A percentile compares a stretch with the other conserved stretches of the same genome.
Conservation (phyloP, 2,329 filamentous ascomycete species). For the Fonsecaea multimorphosa region DNA sequence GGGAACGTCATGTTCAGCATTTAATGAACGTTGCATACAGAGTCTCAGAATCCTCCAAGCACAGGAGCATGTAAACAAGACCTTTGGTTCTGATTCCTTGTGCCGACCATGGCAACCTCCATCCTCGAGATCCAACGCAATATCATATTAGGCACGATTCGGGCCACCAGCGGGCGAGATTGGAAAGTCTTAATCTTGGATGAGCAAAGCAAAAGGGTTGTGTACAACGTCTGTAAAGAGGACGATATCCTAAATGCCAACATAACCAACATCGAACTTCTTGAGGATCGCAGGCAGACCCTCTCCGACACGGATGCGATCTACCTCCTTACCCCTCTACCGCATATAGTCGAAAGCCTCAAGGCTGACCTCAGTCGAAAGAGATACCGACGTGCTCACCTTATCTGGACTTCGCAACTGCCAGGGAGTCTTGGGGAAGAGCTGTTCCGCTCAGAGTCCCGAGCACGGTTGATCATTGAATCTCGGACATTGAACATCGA, state of each 20-base stretch:
- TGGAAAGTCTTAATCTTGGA: slow-evolving; percentile 98
- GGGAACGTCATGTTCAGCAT: background rate
- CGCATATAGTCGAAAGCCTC: slow-evolving; percentile 90
- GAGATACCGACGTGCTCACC: slow-evolving; percentile 77
- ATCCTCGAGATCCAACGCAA: slow-evolving; percentile 80
- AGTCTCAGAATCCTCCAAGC: background rate
- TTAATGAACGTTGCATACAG: background rate
- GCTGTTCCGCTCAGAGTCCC: slow-evolving; percentile 73
- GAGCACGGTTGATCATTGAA: slow-evolving; percentile 74
- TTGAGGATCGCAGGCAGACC: slow-evolving; percentile 81
- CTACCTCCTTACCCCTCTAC: slow-evolving; percentile 84
- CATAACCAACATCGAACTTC: slow-evolving; percentile 93
- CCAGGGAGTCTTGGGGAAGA: slow-evolving; percentile 70
- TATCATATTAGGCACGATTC: slow-evolving; percentile 38
- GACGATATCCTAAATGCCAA: slow-evolving; percentile 98
- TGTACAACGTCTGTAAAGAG: slow-evolving; percentile 90
- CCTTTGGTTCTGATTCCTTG: slow-evolving; percentile 6
- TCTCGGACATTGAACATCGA: slow-evolving; percentile 85
- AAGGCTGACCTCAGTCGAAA: slow-evolving; percentile 88
- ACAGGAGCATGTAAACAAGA: slow-evolving; percentile 27
- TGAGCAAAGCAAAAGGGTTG: slow-evolving; percentile 78
- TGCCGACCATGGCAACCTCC: slow-evolving; percentile 75
- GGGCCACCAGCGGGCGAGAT: slow-evolving; percentile 49
- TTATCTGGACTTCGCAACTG: slow-evolving; percentile 84
- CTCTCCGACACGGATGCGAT: slow-evolving; percentile 94